phyloP scores from a whole-genome alignment of 768 basidiomycete genomes.

The Hygrophoropsis aurantiaca region DNA sequence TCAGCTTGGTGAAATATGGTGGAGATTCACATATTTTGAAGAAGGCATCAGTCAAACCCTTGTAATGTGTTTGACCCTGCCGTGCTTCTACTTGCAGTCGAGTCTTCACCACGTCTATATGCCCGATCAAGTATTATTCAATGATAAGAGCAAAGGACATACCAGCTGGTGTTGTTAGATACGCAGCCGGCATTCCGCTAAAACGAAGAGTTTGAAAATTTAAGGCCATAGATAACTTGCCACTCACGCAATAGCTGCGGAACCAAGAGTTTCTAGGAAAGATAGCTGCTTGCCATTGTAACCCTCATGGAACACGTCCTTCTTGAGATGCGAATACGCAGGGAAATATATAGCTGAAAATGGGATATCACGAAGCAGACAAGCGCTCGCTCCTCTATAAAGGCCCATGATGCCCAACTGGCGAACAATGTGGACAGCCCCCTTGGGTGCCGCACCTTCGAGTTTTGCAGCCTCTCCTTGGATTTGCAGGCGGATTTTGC shows the following conservation, averaged over 20 bases:
- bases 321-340: constrained; percentile 86
- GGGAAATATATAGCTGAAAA: constrained; percentile 95
- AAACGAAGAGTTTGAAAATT: constrained; percentile 30
- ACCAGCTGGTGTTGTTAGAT: constrained; percentile 91
- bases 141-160: constrained; percentile 18
- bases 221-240: constrained; percentile 13
- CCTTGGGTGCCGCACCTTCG: constrained; percentile 77
- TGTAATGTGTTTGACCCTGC: constrained; percentile 89
- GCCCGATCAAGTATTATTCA: constrained; percentile 12
- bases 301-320: constrained; percentile 93
- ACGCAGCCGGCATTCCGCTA: constrained; percentile 98
- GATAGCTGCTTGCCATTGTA: constrained; percentile 91
- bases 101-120: constrained; percentile 93
- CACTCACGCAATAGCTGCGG: constrained; percentile 81
- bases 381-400: constrained; percentile 92
- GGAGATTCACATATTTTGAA: constrained; percentile 75
- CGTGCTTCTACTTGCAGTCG: constrained; percentile 91
- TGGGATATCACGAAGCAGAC: constrained; percentile 92
- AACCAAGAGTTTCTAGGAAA: constrained; percentile 83
- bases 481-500: constrained; percentile 92
- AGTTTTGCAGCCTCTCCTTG: constrained; percentile 92
- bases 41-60: constrained; percentile 87
- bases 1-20: neutral
- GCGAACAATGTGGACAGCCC: constrained; percentile 89
- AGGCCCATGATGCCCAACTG: constrained; percentile 90